Percentiles rank a stretch among this genome's conserved stretches.
Evolutionary conservation across 768 basidiomycete species (phyloP).

Genomic region (Gloeopeniophorella convolvens): DNA sequence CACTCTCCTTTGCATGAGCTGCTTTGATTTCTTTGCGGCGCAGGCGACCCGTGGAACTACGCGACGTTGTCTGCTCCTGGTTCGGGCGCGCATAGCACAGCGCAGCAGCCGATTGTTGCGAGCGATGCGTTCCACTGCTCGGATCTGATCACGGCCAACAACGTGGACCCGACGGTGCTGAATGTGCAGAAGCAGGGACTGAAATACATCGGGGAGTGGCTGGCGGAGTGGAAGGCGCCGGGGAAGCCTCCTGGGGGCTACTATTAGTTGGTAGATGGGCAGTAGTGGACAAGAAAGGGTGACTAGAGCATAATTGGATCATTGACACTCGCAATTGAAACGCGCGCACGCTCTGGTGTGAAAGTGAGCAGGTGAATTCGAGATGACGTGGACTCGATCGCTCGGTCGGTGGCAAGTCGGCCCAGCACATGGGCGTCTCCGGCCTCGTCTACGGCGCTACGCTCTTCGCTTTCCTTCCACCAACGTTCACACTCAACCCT

Average conservation of each 20-base stretch:
- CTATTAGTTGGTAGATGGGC: no score
- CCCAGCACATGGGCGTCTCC: neutral
- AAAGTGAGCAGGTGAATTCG: no score
- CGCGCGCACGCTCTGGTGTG: no score
- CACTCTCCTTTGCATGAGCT: neutral
- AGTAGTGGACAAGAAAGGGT: no score
- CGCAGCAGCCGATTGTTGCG: constrained; percentile 20
- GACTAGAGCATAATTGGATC: no score
- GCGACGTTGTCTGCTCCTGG: constrained; percentile 23
- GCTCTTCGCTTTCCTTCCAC: neutral
- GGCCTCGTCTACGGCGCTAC: no score
- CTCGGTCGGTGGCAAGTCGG: no score
- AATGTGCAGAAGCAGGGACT: constrained; percentile 1
- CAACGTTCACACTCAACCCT: neutral
- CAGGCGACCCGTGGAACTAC: constrained; percentile 25
- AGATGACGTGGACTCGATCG: no score
- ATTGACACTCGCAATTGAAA: no score
- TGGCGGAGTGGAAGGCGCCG: neutral
- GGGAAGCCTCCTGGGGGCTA: no score
- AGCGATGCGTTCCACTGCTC: constrained; percentile 25
- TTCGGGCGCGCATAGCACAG: constrained; percentile 11
- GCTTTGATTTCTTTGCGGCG: neutral
- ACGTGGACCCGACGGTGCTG: neutral
- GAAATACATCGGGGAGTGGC: neutral
- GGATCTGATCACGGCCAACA: constrained; percentile 16